phyloP scores from a whole-genome alignment of 2,329 filamentous ascomycete genomes.

The Botryotinia narcissicola region DNA sequence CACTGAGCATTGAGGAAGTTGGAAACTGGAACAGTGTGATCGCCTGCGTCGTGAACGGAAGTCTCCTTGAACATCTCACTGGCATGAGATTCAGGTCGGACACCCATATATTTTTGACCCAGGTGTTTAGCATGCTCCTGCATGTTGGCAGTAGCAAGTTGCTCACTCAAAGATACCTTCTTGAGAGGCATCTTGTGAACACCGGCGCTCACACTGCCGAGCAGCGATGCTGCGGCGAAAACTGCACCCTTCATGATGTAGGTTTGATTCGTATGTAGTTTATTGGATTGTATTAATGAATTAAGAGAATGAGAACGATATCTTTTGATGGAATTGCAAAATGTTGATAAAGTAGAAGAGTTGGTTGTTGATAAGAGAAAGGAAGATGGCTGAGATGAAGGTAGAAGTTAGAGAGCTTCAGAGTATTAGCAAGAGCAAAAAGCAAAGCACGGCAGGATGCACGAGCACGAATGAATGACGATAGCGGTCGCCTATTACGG shows the following conservation, averaged over 20 bases:
- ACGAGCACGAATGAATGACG: slow-evolving; percentile 20
- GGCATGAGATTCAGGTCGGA: slow-evolving; percentile 65
- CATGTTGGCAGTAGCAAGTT: slow-evolving; percentile 83
- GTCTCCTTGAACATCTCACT: slow-evolving; percentile 79
- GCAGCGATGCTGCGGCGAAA: slow-evolving; percentile 69
- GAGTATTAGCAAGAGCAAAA: not conserved
- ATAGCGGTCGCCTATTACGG: slow-evolving; percentile 14
- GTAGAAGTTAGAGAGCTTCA: not conserved
- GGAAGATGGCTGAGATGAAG: slow-evolving; percentile 16
- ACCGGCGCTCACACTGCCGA: slow-evolving; percentile 78
- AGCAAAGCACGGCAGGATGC: not conserved
- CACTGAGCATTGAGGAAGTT: slow-evolving; percentile 99
- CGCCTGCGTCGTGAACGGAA: slow-evolving; percentile 61
- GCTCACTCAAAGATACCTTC: slow-evolving; percentile 89
- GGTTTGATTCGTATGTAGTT: slow-evolving; percentile 26
- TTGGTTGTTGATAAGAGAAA: slow-evolving; percentile 22
- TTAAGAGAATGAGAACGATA: slow-evolving; percentile 6
- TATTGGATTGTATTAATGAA: slow-evolving; percentile 2
- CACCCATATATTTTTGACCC: slow-evolving; percentile 94
- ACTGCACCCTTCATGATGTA: slow-evolving; percentile 78
- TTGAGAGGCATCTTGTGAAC: slow-evolving; percentile 97
- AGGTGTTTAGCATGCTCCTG: slow-evolving; percentile 78
- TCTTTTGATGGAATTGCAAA: slow-evolving; percentile 28
- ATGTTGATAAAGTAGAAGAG: slow-evolving; percentile 27
- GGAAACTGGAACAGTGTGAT: slow-evolving; percentile 82